Evolutionary conservation across 2,329 filamentous ascomycete genomes (phyloP).

Genomic region (Cladorrhinum sp.): DNA sequence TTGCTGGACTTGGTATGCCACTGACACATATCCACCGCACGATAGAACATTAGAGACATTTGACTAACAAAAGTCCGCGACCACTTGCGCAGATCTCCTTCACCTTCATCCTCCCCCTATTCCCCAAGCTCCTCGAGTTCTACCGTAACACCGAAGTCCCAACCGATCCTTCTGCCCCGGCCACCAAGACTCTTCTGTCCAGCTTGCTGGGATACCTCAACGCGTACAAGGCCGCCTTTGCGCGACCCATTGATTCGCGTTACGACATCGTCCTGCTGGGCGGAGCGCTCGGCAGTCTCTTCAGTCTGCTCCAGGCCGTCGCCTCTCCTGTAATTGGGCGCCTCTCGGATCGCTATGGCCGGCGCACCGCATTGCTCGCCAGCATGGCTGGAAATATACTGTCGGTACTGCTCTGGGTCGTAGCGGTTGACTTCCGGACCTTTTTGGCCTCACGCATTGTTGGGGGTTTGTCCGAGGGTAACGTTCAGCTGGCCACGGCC

Average conservation of each 20-base stretch:
- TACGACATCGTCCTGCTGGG: constrained; percentile 97
- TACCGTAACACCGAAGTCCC: constrained; percentile 80
- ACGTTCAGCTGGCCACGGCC: constrained; percentile 91
- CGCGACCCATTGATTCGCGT: constrained; percentile 86
- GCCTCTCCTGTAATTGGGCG: constrained; percentile 88
- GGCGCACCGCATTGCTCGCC: constrained; percentile 79
- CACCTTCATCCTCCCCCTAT: constrained; percentile 95
- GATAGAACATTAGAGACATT: neutral
- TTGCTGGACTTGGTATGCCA: constrained; percentile 78
- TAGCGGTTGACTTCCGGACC: constrained; percentile 89
- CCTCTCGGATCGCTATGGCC: constrained; percentile 84
- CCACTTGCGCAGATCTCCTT: constrained; percentile 73
- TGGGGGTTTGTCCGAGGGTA: constrained; percentile 91
- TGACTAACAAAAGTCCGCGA: constrained; percentile 11
- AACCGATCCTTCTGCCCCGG: constrained; percentile 40
- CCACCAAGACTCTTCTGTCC: constrained; percentile 67
- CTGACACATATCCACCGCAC: neutral
- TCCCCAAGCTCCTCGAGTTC: constrained; percentile 92
- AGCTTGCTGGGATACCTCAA: constrained; percentile 81
- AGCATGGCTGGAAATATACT: constrained; percentile 93
- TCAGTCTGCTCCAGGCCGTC: constrained; percentile 81
- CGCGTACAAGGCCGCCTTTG: constrained; percentile 90
- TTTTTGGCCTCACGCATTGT: constrained; percentile 92
- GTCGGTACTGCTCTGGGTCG: constrained; percentile 91
- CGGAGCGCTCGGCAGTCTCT: constrained; percentile 82